Evolutionary conservation across 345 rosid species (phyloP).

Genomic region (Erucastrum elatum): DNA sequence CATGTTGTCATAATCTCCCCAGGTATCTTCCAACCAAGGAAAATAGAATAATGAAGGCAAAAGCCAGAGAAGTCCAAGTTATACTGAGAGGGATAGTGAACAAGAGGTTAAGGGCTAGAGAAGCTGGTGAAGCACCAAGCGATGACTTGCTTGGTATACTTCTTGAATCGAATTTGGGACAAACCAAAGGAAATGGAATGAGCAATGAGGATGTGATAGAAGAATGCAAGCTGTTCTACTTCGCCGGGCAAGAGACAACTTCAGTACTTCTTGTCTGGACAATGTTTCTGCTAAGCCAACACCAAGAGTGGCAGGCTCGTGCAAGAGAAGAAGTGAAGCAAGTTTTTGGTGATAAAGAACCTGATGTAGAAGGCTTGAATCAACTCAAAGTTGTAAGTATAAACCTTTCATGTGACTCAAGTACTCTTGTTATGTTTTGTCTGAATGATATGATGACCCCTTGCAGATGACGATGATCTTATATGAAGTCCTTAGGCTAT

Average conservation of each 20-base stretch:
- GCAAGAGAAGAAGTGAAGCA: constrained; percentile 59
- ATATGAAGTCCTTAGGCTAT: constrained; percentile 35
- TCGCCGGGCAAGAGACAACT: constrained; percentile 69
- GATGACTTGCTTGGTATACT: constrained; percentile 46
- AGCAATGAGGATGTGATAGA: constrained; percentile 53
- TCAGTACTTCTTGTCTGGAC: constrained; percentile 59
- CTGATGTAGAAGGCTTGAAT: constrained; percentile 37
- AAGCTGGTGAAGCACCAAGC: constrained; percentile 29
- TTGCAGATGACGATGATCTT: constrained; percentile 37
- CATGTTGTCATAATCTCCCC: not conserved
- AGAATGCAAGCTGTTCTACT: constrained; percentile 67
- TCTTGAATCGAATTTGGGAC: constrained; percentile 41
- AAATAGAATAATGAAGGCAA: constrained; percentile 37
- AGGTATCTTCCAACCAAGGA: constrained; percentile 45
- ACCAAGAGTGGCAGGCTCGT: constrained; percentile 58
- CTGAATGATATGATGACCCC: not conserved
- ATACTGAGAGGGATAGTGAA: constrained; percentile 34
- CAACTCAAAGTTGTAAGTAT: constrained; percentile 54
- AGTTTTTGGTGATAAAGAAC: constrained; percentile 46
- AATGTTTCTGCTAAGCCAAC: constrained; percentile 45
- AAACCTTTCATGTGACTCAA: not conserved
- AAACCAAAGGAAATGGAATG: constrained; percentile 36
- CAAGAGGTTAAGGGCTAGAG: constrained; percentile 39
- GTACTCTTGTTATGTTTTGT: not conserved
- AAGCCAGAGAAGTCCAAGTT: constrained; percentile 17